Base-by-base conservation (phyloP, 371 early-diverging fungal species). In the Mortierella sp. region DNA sequence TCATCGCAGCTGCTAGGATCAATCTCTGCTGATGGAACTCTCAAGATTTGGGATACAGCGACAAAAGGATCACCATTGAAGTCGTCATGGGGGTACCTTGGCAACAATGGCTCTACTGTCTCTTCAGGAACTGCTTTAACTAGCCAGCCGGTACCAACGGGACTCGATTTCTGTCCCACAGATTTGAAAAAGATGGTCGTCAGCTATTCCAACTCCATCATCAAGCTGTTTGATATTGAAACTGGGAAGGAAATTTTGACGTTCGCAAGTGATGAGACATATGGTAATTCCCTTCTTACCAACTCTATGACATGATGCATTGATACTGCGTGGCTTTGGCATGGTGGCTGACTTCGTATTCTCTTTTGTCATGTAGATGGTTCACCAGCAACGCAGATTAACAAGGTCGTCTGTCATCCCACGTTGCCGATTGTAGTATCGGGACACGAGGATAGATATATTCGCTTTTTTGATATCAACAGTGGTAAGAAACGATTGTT, bases 11-110 rank as follows among this genome's bases (percentile, higher is more conserved):
- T 92, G 19, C 83, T 97, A 12, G 94, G 92, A 6, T 94, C 95
- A 2, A 92, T 91, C 5, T 91, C 94, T 23, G 91, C 94, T 19
- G 96, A 96, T 83, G 93, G 94, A 0, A 90, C 93, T 0, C 87
- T 95, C 29, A 95, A 94, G 80, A 79, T 97, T 13, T 97, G 95
- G 95, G 91, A 93, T 62, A 90, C 90, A 1, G 83, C 87, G 22
- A 70, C 82, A 2, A 83, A 73, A 7, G 84, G 83, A 0, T 76
- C 87, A 56, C 61, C 78, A 13, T 56, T 91, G 51, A 87, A 87
- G 65, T 85, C 83, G 13, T 85, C 91, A 0, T 87, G 85, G 83
- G 76, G 72, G 4, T 90, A 83, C 64, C 75, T 85, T 62, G 89
- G 88, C 0, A 55, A 42, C 51, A 51, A 26, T 19, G 55, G 63